A percentile compares a stretch with the other conserved stretches of the same genome.
Conservation (phyloP, 192 early-diverging fungal species). For the Coemansia sp. region DNA sequence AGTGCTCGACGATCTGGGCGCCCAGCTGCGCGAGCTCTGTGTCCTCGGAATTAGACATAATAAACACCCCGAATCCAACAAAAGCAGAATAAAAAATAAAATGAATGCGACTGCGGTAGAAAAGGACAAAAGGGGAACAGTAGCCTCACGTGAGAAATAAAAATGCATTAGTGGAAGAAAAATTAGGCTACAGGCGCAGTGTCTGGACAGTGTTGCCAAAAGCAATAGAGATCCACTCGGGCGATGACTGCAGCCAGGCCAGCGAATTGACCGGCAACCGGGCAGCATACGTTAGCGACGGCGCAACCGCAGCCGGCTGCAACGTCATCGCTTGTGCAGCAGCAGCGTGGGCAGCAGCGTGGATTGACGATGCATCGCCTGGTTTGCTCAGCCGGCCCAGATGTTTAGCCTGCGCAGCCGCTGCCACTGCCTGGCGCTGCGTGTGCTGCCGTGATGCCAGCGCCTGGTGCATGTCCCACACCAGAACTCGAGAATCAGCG, state of each 20-base stretch:
- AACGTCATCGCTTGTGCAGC: slow-evolving; percentile 44
- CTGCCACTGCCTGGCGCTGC: slow-evolving; percentile 45
- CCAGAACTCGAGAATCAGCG: slow-evolving; percentile 85
- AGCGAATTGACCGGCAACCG: slow-evolving; percentile 77
- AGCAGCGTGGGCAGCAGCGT: slow-evolving; percentile 53
- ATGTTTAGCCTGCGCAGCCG: slow-evolving; percentile 49
- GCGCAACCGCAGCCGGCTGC: slow-evolving; percentile 42
- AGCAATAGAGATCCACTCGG: slow-evolving; percentile 89
- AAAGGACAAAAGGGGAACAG: not conserved
- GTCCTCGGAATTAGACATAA: not conserved
- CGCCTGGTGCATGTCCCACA: slow-evolving; percentile 81
- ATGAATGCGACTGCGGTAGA: not conserved
- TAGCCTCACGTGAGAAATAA: not conserved
- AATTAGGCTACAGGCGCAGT: slow-evolving; percentile 63
- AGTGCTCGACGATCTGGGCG: slow-evolving; percentile 60
- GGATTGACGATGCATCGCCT: slow-evolving; percentile 34
- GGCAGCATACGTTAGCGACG: slow-evolving; percentile 76
- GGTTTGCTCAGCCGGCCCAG: slow-evolving; percentile 29
- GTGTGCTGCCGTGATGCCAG: slow-evolving; percentile 50
- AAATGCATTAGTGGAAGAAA: not conserved
- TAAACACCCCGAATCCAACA: not conserved
- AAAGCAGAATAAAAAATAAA: not conserved
- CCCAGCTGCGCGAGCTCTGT: slow-evolving; percentile 32
- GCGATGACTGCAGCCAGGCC: slow-evolving; percentile 72
- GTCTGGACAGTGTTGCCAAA: slow-evolving; percentile 85